Conservation (phyloP, 768 basidiomycete species). For the Hysterangium stoloniferum region DNA sequence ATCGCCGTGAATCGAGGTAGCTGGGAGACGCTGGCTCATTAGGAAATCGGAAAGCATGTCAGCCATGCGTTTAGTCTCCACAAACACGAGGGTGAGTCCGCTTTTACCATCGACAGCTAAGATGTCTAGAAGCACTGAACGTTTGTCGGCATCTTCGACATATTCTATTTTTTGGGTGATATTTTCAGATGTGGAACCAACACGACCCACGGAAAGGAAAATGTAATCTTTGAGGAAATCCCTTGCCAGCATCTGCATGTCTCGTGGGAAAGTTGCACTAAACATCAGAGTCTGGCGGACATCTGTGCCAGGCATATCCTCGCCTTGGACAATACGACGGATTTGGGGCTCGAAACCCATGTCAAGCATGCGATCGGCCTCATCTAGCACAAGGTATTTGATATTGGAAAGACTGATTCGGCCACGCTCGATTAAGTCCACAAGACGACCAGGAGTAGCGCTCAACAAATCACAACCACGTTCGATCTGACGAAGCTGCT, state of each 20-base stretch:
- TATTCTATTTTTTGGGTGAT: conserved; percentile 99
- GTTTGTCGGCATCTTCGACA: conserved; percentile 95
- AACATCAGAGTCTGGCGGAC: conserved; percentile 99
- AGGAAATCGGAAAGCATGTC: conserved; percentile 98
- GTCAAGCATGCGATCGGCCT: conserved; percentile 99
- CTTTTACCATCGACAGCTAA: conserved; percentile 67
- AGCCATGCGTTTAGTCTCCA: conserved; percentile 99
- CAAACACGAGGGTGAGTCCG: conserved; percentile 84
- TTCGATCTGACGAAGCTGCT: conserved; percentile 89
- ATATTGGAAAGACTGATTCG: conserved; percentile 94
- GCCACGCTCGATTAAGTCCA: conserved; percentile 97
- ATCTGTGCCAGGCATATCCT: conserved; percentile 92
- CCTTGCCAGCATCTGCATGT: conserved; percentile 93
- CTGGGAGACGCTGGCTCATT: conserved; percentile 69
- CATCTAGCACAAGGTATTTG: conserved; percentile 96
- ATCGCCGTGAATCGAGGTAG: conserved; percentile 98
- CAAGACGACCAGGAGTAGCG: conserved; percentile 95
- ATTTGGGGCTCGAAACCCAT: conserved; percentile 99
- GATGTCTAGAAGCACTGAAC: conserved; percentile 91
- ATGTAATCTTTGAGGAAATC: conserved; percentile 98
- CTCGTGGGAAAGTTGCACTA: conserved; percentile 97
- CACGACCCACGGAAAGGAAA: conserved; percentile 97
- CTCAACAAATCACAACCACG: conserved; percentile 95
- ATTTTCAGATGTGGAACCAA: conserved; percentile 98
- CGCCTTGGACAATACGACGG: conserved; percentile 92